These are phyloP conservation scores for Pythium aquatile DNA, from an alignment of 352 stramenopile species.

Conservation along the genomic window DNA sequence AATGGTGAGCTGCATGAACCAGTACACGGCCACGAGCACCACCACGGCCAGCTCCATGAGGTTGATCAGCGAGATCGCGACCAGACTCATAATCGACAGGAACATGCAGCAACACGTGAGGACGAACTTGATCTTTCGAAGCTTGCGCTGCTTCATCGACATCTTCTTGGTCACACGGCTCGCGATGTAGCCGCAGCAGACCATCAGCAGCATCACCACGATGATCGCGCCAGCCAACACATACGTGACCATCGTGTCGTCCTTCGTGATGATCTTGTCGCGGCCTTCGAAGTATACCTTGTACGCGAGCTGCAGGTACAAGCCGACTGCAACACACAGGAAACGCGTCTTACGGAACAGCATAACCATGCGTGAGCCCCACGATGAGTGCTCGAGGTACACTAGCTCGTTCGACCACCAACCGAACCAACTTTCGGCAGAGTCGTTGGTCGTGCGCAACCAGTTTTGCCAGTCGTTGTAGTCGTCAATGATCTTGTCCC, in stretches of 20 bases:
- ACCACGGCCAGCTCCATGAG: constrained; percentile 74
- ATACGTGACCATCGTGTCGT: constrained; percentile 57
- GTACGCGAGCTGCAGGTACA: constrained; percentile 53
- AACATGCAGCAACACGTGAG: constrained; percentile 69
- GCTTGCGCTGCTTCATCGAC: constrained; percentile 88
- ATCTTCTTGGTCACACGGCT: constrained; percentile 89
- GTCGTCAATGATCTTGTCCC: constrained; percentile 95
- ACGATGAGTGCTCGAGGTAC: constrained; percentile 80
- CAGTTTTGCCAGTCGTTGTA: constrained; percentile 94
- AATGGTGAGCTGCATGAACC: constrained; percentile 85
- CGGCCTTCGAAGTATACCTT: constrained; percentile 72
- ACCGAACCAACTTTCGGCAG: constrained; percentile 82
- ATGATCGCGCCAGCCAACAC: constrained; percentile 61
- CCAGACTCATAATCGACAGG: constrained; percentile 65
- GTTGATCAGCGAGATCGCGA: constrained; percentile 67
- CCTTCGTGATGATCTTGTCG: constrained; percentile 51
- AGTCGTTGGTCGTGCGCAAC: constrained; percentile 89
- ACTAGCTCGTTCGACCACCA: constrained; percentile 85
- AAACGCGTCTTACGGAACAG: constrained; percentile 83
- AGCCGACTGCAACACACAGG: constrained; percentile 47
- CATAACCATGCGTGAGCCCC: constrained; percentile 57
- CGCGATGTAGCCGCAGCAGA: constrained; percentile 83
- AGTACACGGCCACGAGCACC: constrained; percentile 74
- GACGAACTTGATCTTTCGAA: constrained; percentile 88
- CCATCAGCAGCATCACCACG: constrained; percentile 66